Evolutionary conservation across 2,329 filamentous ascomycete genomes (phyloP), one percentile per base, ranked within the genome.

Genomic region (Fusarium decemcellulare): DNA sequence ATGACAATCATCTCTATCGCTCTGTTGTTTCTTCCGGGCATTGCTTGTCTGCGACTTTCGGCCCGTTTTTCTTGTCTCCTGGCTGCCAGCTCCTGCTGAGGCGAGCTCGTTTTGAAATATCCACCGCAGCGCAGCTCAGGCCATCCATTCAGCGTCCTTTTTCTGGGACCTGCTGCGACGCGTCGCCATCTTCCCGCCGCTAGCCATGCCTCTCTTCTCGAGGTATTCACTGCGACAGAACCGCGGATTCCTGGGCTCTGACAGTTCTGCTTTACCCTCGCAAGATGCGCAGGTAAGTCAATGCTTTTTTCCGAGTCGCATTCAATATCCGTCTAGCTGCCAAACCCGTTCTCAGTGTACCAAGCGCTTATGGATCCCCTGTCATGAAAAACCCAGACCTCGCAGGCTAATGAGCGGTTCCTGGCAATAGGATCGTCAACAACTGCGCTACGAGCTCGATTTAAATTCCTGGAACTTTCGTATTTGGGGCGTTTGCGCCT

Each of bases 401-500:
- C 50, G 18, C 43, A 29, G 52, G 47, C 71, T 73, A 56, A 75
- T 42, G 46, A 50, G 44, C 51, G 46, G 32, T 64, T 59, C 42
- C 46, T 44, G 37, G 46, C 51, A 37, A 65, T 68, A 86, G 84
- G 85, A 87, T 73, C 84, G 85, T 52, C 80, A 81, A 59, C 85
- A 87, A 69, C 70, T 87, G 37, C 82, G 85, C 62, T 86, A 86
- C 72, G 85, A 87, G 70, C 81, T 87, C 37, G 85, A 87, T 64
- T 77, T 87, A 16, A 87, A 87, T 71, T 83, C 83, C 2, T 87
- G 85, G 85, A 87, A 87, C 71, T 74, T 87, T 53, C 81, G 85
- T 43, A 86, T 87, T 44, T 87, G 85, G 85, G 84, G 82, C 4
- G 85, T 87, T 32, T 84, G 85, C n/a, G 85, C 85, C 47, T 87